Base-by-base conservation (phyloP, 2,329 filamentous ascomycete genomes). In the Magnaporthiopsis poae region DNA sequence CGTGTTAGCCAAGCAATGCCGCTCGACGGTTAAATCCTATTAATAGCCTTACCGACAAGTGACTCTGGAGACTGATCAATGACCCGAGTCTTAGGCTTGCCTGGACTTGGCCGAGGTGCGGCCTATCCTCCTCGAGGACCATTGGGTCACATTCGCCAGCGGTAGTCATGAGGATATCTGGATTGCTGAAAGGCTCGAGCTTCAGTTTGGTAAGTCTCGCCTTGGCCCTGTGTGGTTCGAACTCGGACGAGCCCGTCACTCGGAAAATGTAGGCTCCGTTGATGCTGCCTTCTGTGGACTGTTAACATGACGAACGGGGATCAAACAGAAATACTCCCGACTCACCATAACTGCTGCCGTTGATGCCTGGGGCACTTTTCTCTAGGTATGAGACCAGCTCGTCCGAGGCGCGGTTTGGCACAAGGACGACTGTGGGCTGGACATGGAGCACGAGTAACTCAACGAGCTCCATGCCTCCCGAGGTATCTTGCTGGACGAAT, bases 401-500 rank as follows among this genome's bases (percentile, higher is more conserved):
- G 12, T 80, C 77, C 0, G 82, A 77, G 29, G 80, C 77, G 46
- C 81, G 80, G 33, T 80, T 75, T 0, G 83, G 80, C 21, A 86
- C 76, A 8, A 89, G 75, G 31, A 89, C 74, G 0, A 79, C 81
- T 0, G 83, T 87, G 21, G 86, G 85, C 66, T 84, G 81, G 15
- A 79, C 76, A 65, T 86, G 80, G 12, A 83, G 71, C 60, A 88
- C 73, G 27, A 88, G 76, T 5, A 83, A 86, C 68, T 90, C 86
- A n/a, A 90, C 79, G 15, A 88, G 79, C 52, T 91, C 87, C n/a
- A 86, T 74, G n/a, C 86, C 87, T 5, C 88, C 89, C 70, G 86
- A 81, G 21, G 85, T 82, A 70, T 97, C 93, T 73, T 94, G 88
- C 73, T 96, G 87, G 61, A 96, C 81, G 67, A 85, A 89, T 3